Conservation (phyloP, 345 rosid genomes). For the Rhizophora mangle region DNA sequence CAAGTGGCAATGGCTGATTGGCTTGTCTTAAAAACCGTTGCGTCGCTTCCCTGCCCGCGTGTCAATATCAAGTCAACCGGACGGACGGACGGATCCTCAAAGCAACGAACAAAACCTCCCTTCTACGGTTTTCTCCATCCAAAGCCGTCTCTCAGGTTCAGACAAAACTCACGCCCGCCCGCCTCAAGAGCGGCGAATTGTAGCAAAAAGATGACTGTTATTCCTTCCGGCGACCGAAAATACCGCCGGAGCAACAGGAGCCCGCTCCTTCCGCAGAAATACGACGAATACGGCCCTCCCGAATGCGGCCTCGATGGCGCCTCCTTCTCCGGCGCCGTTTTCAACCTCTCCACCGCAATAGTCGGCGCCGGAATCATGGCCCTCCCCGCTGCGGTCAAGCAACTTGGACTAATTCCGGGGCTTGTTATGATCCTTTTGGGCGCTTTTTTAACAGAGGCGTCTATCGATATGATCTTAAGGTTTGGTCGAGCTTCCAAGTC, state of each 20-base stretch:
- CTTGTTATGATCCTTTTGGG: slow-evolving; percentile 40
- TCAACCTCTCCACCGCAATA: slow-evolving; percentile 63
- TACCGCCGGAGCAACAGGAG: slow-evolving; percentile 39
- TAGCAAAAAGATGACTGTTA: slow-evolving; percentile 24
- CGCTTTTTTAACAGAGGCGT: slow-evolving; percentile 45
- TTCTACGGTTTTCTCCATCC: neutral
- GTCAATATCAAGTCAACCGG: too few relatives aligned
- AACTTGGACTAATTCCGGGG: slow-evolving; percentile 53
- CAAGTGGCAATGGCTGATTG: slow-evolving; percentile 12
- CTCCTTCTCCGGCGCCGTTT: slow-evolving; percentile 57
- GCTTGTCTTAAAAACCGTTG: neutral
- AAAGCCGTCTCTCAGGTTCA: too few relatives aligned
- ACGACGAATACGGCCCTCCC: slow-evolving; percentile 7
- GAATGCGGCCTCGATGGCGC: slow-evolving; percentile 46
- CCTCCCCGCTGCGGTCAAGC: slow-evolving; percentile 56
- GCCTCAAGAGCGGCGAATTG: too few relatives aligned
- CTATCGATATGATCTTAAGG: slow-evolving; percentile 46
- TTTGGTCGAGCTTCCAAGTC: slow-evolving; percentile 53
- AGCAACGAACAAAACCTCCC: too few relatives aligned
- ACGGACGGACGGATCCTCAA: too few relatives aligned
- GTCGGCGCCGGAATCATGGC: slow-evolving; percentile 73
- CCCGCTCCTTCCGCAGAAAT: slow-evolving; percentile 43
- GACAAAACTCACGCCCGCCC: too few relatives aligned
- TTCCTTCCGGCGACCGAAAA: slow-evolving; percentile 39
- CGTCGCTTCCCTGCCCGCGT: slow-evolving; percentile 24